Base-by-base conservation (phyloP, 441 rosid genomes). In the Jatropha multifida region DNA sequence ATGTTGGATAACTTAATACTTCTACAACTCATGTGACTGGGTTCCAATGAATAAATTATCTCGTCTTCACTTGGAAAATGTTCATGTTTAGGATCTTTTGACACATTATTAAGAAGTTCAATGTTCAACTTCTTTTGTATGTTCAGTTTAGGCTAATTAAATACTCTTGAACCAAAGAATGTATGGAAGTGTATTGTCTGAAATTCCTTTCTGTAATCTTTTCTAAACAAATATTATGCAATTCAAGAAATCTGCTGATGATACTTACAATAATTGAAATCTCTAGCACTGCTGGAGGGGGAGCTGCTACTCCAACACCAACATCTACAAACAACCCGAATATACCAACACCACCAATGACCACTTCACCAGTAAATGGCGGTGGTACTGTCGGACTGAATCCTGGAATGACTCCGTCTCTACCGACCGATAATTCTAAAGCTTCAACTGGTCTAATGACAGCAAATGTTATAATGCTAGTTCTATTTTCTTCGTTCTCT, bases 261-360 rank as follows among this genome's bases (percentile, higher is more conserved):
- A 49, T 32, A 15, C 10, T 49, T 74, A 49, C 32, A 71, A 67
- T 69, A 61, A 61, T 73, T 67, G 17, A 74, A 48, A 58, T 70
- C 74, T 78, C 17, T 85, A 92, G 95, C 75, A 76, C 88, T 23
- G 89, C 97, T 0, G 92, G 92, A 80, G 94, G 92, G 58, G 65
- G 77, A 18, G 61, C 79, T 10, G 67, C 90, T 12, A 68, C 83
- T 37, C 62, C 82, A 17, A 66, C 85, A 14, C 72, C 83, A 55
- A 70, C 86, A 26, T 38, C 81, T 11, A 78, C 85, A 32, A 81
- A 78, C 74, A 83, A 70, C 68, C 87, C 91, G 0, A 77, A 51
- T 65, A 72, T 68, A 32, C 77, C 87, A 14, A 68, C 84, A 18
- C 71, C 86, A 4, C 82, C 92, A 4, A 71, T 76, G 37, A 80